Percentiles rank a stretch among this genome's conserved stretches.
phyloP scores from a whole-genome alignment of 441 rosid species.

The Biscutella laevigata region DNA sequence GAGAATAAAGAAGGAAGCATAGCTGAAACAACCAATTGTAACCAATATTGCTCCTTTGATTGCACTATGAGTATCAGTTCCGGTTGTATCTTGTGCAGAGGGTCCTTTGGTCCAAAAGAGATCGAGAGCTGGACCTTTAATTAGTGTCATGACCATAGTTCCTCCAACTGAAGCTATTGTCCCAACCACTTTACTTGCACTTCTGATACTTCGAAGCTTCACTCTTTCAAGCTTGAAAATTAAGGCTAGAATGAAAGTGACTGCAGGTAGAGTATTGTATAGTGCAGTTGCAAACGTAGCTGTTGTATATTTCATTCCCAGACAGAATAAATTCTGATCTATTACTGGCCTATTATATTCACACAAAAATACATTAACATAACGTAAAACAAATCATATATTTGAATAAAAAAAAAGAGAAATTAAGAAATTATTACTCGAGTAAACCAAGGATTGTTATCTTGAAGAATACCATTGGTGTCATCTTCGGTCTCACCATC shows the following conservation, averaged over 20 bases:
- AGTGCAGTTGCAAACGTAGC: constrained; percentile 88
- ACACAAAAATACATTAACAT: not conserved
- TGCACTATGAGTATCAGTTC: constrained; percentile 38
- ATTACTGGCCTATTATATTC: constrained; percentile 78
- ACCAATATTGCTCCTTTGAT: constrained; percentile 67
- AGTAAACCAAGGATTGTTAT: constrained; percentile 51
- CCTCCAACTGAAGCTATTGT: constrained; percentile 75
- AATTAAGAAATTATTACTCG: constrained; percentile 46
- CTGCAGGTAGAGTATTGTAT: constrained; percentile 74
- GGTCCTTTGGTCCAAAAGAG: constrained; percentile 50
- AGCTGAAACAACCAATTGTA: constrained; percentile 60
- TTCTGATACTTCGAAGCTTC: constrained; percentile 36
- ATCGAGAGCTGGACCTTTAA: constrained; percentile 56
- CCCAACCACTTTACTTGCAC: constrained; percentile 61
- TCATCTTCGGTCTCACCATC: constrained; percentile 83
- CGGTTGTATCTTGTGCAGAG: constrained; percentile 30
- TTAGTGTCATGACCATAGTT: constrained; percentile 81
- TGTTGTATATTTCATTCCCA: constrained; percentile 79
- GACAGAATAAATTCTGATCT: constrained; percentile 69
- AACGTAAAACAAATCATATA: not conserved
- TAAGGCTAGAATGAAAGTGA: constrained; percentile 75
- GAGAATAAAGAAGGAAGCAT: constrained; percentile 68
- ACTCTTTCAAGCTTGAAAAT: constrained; percentile 68
- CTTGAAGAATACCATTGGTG: constrained; percentile 50
- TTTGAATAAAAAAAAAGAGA: not conserved